These are phyloP conservation scores for Bipolaris sorokiniana DNA, from an alignment of 2,329 filamentous ascomycete species.

Conservation along the genomic window DNA sequence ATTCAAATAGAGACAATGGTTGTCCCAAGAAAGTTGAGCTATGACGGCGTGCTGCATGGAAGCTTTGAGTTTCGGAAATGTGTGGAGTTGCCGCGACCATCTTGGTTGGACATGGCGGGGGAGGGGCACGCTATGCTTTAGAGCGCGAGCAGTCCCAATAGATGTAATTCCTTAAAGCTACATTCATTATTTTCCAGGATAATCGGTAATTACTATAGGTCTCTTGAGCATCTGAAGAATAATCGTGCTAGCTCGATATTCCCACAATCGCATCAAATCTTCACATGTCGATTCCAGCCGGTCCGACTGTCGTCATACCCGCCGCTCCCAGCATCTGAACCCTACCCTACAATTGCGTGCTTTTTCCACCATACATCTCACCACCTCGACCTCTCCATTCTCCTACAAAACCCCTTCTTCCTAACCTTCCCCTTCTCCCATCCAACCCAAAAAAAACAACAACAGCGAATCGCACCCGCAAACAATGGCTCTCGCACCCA, in stretches of 20 bases:
- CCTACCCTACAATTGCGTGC: constrained; percentile 32
- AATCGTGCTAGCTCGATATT: too few species aligned
- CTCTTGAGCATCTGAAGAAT: too few species aligned
- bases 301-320: constrained; percentile 33
- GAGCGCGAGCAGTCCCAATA: not conserved
- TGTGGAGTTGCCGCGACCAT: constrained; percentile 13
- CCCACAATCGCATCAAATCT: not conserved
- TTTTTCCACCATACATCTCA: constrained; percentile 2
- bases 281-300: constrained; percentile 1
- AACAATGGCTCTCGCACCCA: constrained; percentile 75
- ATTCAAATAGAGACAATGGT: not conserved
- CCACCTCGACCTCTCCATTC: not conserved
- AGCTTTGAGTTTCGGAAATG: constrained; percentile 22
- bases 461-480: not conserved
- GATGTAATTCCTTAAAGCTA: not conserved
- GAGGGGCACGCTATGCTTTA: constrained; percentile 9
- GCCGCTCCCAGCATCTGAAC: constrained; percentile 18
- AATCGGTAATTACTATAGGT: not conserved
- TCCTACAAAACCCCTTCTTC: not conserved
- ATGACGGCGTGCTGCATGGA: constrained; percentile 13
- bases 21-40: not conserved
- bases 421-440: not conserved
- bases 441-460: not conserved
- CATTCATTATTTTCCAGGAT: too few species aligned
- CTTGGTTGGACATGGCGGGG: constrained; percentile 23